Percentiles rank a stretch among this genome's conserved stretches.
These are phyloP conservation scores for Hanseniaspora opuntiae DNA, from an alignment of 805 yeast species.

Conservation along the genomic window DNA sequence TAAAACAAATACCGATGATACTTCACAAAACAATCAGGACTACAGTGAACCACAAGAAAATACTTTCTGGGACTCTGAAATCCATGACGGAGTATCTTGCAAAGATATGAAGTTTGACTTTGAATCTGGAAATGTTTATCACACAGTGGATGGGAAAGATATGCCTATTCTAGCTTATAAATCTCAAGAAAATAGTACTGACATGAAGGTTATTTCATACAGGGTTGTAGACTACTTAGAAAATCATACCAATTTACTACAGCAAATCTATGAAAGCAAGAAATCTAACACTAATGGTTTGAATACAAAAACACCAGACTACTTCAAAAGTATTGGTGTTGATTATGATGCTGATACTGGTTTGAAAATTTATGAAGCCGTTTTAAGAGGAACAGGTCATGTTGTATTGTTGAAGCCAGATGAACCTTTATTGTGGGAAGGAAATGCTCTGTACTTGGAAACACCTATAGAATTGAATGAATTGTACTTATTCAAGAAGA, in stretches of 20 bases:
- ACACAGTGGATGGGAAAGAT: background rate
- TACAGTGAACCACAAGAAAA: background rate
- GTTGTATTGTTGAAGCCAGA: conserved; percentile 62
- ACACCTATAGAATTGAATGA: conserved; percentile 27
- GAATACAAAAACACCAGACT: background rate
- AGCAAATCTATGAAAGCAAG: conserved; percentile 11
- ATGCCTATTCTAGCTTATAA: background rate
- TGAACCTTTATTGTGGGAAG: conserved; percentile 86
- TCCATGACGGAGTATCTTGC: conserved; percentile 18
- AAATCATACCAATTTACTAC: conserved; percentile 11
- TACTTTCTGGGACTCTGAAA: background rate
- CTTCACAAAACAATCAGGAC: background rate
- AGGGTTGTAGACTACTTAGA: conserved; percentile 12
- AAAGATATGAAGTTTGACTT: conserved; percentile 16
- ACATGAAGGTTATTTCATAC: conserved; percentile 15
- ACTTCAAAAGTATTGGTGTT: background rate
- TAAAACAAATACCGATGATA: background rate
- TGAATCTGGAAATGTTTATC: background rate
- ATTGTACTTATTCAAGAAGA: conserved; percentile 8
- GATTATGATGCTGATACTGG: background rate
- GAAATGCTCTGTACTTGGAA: conserved; percentile 46
- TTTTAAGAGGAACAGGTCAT: conserved; percentile 36
- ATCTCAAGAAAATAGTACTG: conserved; percentile 13
- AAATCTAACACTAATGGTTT: conserved; percentile 16
- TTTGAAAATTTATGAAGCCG: conserved; percentile 15